Percentiles rank a stretch among this genome's conserved stretches.
Conservation (phyloP, 1,139 yeast genomes). For the Saccharomyces pastorianus region DNA sequence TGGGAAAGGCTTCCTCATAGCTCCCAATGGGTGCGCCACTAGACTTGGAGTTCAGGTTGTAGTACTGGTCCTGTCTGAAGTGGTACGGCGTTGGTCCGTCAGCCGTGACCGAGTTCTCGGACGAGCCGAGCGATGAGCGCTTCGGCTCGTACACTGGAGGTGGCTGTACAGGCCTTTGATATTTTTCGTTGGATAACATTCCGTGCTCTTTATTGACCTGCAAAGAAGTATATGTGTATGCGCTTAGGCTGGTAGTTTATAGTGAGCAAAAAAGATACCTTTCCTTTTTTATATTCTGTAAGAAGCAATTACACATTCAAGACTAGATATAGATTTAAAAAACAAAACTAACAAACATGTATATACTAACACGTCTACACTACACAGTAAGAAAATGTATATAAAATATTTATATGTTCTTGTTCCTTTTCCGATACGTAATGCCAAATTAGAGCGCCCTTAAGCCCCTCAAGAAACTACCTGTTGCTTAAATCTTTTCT, state of each 20-base stretch:
- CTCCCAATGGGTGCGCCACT: constrained; percentile 50
- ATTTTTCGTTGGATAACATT: constrained; percentile 6
- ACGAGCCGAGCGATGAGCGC: neutral
- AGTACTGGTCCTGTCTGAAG: constrained; percentile 26
- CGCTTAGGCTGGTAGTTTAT: no score
- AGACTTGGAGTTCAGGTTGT: constrained; percentile 29
- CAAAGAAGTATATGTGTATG: neutral
- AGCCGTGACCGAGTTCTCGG: neutral
- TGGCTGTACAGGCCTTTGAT: constrained; percentile 14
- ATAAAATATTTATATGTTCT: no score
- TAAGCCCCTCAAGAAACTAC: neutral
- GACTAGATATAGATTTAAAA: no score
- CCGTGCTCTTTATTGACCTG: no score
- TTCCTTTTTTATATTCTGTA: no score
- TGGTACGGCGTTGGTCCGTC: constrained; percentile 16
- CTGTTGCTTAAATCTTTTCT: no score
- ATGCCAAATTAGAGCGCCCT: neutral
- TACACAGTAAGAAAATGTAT: no score
- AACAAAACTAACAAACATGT: no score
- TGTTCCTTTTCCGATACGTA: no score
- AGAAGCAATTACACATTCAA: no score
- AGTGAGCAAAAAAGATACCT: no score
- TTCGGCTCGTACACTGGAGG: constrained; percentile 10
- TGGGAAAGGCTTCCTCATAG: constrained; percentile 40
- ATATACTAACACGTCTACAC: no score